phyloP scores from a whole-genome alignment of 1,139 yeast species.

The Hyphopichia burtonii region DNA sequence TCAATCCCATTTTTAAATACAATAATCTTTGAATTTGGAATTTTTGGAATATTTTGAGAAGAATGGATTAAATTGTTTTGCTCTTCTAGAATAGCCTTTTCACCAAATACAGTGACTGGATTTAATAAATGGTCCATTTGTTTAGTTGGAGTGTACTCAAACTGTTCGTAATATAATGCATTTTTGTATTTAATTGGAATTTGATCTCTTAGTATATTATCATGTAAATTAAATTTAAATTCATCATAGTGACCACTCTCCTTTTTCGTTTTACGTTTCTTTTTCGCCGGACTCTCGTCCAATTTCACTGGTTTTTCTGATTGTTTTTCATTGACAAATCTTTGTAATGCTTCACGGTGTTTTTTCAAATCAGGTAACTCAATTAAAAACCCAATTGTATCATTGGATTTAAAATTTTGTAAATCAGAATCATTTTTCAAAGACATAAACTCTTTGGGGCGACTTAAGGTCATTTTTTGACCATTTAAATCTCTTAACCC shows the following conservation, averaged over 20 bases:
- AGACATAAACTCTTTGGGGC: slow-evolving; percentile 55
- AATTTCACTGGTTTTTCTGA: slow-evolving; percentile 5
- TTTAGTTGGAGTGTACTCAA: slow-evolving; percentile 77
- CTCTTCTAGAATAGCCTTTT: slow-evolving; percentile 47
- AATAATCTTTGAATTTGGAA: slow-evolving; percentile 59
- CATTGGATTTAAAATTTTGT: slow-evolving; percentile 59
- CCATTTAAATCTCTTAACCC: slow-evolving; percentile 86
- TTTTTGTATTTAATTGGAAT: slow-evolving; percentile 83
- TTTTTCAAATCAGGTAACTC: slow-evolving; percentile 56
- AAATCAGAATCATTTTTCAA: neutral
- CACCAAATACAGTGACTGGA: slow-evolving; percentile 72
- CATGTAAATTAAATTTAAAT: slow-evolving; percentile 19
- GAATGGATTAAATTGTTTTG: slow-evolving; percentile 17
- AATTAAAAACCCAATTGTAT: slow-evolving; percentile 78
- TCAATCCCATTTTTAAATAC: slow-evolving; percentile 77
- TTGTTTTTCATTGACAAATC: slow-evolving; percentile 14
- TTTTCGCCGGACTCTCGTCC: slow-evolving; percentile 14
- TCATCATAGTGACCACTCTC: slow-evolving; percentile 22
- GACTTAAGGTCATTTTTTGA: slow-evolving; percentile 70
- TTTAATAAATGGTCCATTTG: slow-evolving; percentile 73
- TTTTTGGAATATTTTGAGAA: slow-evolving; percentile 31
- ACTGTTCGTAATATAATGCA: slow-evolving; percentile 78
- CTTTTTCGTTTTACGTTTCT: slow-evolving; percentile 14
- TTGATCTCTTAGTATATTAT: slow-evolving; percentile 68
- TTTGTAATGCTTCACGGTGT: slow-evolving; percentile 34